Conservation (phyloP, 108 stramenopile genomes). For the Skeletonema potamos region DNA sequence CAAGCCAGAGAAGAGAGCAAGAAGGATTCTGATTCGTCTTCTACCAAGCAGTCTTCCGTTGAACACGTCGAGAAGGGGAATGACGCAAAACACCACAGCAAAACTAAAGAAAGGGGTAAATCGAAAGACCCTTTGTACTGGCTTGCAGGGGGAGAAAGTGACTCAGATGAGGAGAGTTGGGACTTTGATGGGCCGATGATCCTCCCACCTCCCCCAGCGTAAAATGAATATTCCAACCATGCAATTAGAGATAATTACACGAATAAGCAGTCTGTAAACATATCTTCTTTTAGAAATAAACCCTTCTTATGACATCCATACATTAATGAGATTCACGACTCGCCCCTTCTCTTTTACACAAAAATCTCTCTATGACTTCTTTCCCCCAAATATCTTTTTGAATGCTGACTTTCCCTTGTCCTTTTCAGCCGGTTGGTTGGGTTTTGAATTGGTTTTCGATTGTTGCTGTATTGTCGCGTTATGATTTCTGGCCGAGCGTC, state of each 20-base stretch:
- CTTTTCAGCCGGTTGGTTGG: background rate
- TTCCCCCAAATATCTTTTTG: background rate
- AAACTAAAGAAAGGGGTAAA: background rate
- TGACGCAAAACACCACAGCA: background rate
- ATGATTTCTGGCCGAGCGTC: background rate
- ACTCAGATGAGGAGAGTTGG: slow-evolving; percentile 42
- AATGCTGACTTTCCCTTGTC: background rate
- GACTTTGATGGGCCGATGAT: slow-evolving; percentile 50
- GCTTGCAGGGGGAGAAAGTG: slow-evolving; percentile 30
- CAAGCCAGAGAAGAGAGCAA: background rate
- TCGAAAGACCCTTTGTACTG: slow-evolving; percentile 12
- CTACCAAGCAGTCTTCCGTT: background rate
- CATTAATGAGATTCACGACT: background rate
- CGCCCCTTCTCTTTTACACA: background rate
- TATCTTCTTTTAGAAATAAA: background rate
- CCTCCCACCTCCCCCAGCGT: slow-evolving; percentile 33
- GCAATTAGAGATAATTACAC: background rate
- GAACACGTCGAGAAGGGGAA: background rate
- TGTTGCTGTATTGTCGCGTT: background rate
- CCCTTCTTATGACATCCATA: background rate
- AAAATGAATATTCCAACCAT: background rate
- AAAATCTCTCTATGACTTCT: background rate
- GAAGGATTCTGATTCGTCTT: background rate
- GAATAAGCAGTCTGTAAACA: background rate
- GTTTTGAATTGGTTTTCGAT: background rate